phyloP scores from a whole-genome alignment of 2,329 filamentous ascomycete species.

The Botrytis fragariae region DNA sequence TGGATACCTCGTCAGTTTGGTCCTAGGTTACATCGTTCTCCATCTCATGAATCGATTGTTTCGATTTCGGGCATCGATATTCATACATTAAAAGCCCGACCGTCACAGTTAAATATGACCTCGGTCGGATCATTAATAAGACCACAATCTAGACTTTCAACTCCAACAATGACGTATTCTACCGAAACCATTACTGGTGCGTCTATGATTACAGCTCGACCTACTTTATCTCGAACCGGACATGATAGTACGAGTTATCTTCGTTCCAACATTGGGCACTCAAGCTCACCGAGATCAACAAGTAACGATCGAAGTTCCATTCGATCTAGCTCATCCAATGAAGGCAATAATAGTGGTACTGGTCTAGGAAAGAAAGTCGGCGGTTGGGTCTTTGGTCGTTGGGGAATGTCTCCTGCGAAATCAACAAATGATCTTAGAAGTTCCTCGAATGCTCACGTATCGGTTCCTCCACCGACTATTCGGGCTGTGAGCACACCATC shows the following conservation, averaged over 20 bases:
- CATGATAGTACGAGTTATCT: slow-evolving; percentile 54
- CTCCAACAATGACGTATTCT: slow-evolving; percentile 43
- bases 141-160: slow-evolving; percentile 47
- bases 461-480: slow-evolving; percentile 17
- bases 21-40: slow-evolving; percentile 57
- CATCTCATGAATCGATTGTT: slow-evolving; percentile 86
- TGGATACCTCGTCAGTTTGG: slow-evolving; percentile 39
- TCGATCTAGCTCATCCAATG: slow-evolving; percentile 30
- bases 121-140: slow-evolving; percentile 48
- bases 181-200: slow-evolving; percentile 55
- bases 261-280: slow-evolving; percentile 51
- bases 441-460: slow-evolving; percentile 7
- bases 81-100: slow-evolving; percentile 72
- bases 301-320: slow-evolving; percentile 38
- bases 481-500: slow-evolving; percentile 38
- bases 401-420: slow-evolving; percentile 54
- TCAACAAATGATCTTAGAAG: slow-evolving; percentile 29
- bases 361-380: slow-evolving; percentile 55
- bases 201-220: slow-evolving; percentile 55
- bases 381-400: slow-evolving; percentile 63
- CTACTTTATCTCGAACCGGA: slow-evolving; percentile 49
- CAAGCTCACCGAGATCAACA: slow-evolving; percentile 34
- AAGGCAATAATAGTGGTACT: background rate
- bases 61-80: slow-evolving; percentile 88
- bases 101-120: slow-evolving; percentile 66